Evolutionary conservation across 2,329 filamentous ascomycete species (phyloP), one percentile per base, ranked within the genome.

Genomic region (Fusarium graminum): DNA sequence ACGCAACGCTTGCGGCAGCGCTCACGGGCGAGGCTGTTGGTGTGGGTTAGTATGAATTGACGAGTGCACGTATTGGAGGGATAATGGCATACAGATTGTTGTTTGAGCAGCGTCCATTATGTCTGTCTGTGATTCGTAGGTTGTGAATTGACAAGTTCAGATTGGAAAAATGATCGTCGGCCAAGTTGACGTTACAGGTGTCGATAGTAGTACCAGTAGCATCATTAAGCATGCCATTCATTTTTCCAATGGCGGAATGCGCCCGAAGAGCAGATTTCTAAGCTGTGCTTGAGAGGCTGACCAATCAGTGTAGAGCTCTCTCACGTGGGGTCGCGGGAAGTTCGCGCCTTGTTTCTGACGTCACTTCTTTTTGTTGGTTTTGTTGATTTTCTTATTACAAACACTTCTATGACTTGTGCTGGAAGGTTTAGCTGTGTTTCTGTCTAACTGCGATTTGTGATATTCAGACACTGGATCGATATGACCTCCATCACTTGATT

Each of bases 81-180:
- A 16, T 3, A 12, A 7, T 7, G 14, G 22, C 74, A 19, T 73
- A 77, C 75, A 59, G 26, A 75, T 54, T 32, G 73, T 59, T 38
- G 73, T 58, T 22, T 67, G 64, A 44, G 68, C 55, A 63, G 73
- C 74, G 52, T 78, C 76, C 75, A 78, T 78, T 57, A 50, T 76
- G 69, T 47, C 65, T 55, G 40, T 34, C 30, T 26, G 22, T 40
- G 41, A 44, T 51, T 43, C 46, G 47, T 54, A 53, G 30, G 69
- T 52, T 70, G 57, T 38, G 59, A 70, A 52, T 61, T 58, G 52
- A 63, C 67, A 55, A 67, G 41, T 36, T 36, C 34, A 39, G 63
- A 36, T 55, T 59, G 46, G 42, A 51, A 57, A 55, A 44, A 30
- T 42, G 49, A 65, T 68, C 30, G 28, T 36, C 51, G 45, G 44